Evolutionary conservation across 179 eudicot genomes (phyloP), one percentile per base, ranked within the genome.

Genomic region (Drosera spatulata): DNA sequence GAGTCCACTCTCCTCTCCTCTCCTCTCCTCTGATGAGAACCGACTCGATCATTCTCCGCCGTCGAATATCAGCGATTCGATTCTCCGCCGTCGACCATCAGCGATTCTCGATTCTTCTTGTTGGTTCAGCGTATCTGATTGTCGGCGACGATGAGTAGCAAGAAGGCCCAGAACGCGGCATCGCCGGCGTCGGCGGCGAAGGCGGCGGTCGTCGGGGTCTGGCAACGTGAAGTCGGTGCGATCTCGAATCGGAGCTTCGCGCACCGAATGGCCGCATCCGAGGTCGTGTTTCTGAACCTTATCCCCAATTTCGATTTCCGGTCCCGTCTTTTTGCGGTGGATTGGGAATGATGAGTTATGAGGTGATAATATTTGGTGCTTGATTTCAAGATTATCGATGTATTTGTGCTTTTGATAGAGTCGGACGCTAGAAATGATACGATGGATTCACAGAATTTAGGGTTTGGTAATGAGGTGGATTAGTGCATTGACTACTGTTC

Each of bases 211-310:
- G 74, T 80, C 2, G 82, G 86, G 71, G 79, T 91, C 48, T 80
- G 84, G 83, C 66, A 61, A 47, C 85, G 98, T 22, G 95, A 88
- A 67, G 68, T 91, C 42, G 98, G 98, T 45, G 68, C 52, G 14
- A 68, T 88, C 49, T 80, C 95, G 42, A 66, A 81, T 65, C 60
- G 95, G 49, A 83, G 50, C 69, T 91, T 91, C 72, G 82, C 86
- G 37, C 80, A 69, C 50, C 89, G 94, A 22, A 72, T 77, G 43
- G 79, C 74, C 43, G 96, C 96, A 53, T 82, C 98, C n/a, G 66
- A 88, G 95, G 98, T 91, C 12, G 13, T 13, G 10, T 54, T 10
- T 12, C 39, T 67, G 53, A 62, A 70, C 48, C 60, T 67, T 59
- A 46, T 54, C 43, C 53, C 41, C 39, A 6, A 8, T 58, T 55